Evolutionary conservation across 176 grass and related monocot species (phyloP).

Genomic region (Paspalum notatum): DNA sequence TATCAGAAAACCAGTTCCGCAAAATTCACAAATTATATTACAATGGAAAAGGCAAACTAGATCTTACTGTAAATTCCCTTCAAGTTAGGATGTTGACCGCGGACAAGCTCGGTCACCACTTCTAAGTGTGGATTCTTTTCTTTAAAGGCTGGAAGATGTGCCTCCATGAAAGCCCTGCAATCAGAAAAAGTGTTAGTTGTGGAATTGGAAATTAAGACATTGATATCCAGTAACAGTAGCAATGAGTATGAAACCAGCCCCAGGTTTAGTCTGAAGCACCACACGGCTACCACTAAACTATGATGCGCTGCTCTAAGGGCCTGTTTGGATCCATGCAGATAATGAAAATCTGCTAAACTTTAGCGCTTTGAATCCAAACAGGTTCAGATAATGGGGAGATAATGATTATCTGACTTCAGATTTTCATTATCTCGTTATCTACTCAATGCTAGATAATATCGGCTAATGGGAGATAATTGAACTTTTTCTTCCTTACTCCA

Average conservation of each 20-base stretch:
- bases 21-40: not conserved
- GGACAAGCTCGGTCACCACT: slow-evolving; percentile 30
- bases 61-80: slow-evolving; percentile 94
- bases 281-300: not conserved
- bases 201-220: not conserved
- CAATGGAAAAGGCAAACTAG: not conserved
- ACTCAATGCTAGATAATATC: too few relatives aligned
- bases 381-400: too few relatives aligned
- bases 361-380: too few relatives aligned
- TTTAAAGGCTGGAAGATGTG: slow-evolving; percentile 58
- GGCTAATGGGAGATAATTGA: too few relatives aligned
- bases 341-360: too few relatives aligned
- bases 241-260: not conserved
- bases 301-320: not conserved
- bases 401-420: too few relatives aligned
- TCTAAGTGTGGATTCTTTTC: slow-evolving; percentile 37
- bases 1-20: not conserved
- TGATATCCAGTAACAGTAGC: not conserved
- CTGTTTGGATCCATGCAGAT: too few relatives aligned
- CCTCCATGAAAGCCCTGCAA: slow-evolving; percentile 91
- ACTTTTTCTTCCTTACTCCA: too few relatives aligned
- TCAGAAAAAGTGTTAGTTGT: not conserved
- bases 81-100: slow-evolving; percentile 78
- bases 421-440: too few relatives aligned
- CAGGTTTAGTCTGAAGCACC: not conserved